phyloP scores from a whole-genome alignment of 2,329 filamentous ascomycete species.

The Scedosporium aurantiacum region DNA sequence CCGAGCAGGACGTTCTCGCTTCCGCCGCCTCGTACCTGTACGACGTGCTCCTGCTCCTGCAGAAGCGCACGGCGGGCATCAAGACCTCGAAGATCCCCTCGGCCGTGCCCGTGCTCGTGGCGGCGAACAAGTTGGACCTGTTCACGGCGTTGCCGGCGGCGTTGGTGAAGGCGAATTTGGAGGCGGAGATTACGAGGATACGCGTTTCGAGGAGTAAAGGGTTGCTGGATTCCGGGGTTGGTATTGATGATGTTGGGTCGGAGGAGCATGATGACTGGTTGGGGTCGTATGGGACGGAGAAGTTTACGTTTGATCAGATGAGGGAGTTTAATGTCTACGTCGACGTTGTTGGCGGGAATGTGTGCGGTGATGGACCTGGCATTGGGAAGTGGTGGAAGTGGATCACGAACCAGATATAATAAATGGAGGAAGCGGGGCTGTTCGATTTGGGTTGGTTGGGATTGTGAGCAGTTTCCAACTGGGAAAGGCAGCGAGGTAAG shows the following conservation, averaged over 20 bases:
- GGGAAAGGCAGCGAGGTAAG: too few species aligned
- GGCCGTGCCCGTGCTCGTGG: constrained; percentile 66
- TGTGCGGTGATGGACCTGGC: constrained; percentile 52
- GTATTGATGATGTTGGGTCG: constrained; percentile 44
- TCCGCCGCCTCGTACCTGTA: constrained; percentile 78
- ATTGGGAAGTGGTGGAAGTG: constrained; percentile 83
- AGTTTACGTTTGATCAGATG: constrained; percentile 73
- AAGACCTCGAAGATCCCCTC: constrained; percentile 38
- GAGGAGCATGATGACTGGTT: constrained; percentile 77
- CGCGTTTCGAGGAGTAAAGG: constrained; percentile 68
- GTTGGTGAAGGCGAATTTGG: constrained; percentile 63
- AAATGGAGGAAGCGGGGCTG: background rate
- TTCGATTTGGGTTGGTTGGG: background rate
- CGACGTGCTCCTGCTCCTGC: constrained; percentile 73
- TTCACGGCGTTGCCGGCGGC: constrained; percentile 81
- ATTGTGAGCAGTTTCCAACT: too few species aligned
- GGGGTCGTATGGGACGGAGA: constrained; percentile 65
- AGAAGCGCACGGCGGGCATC: constrained; percentile 51
- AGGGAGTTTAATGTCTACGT: constrained; percentile 72
- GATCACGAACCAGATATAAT: constrained; percentile 66
- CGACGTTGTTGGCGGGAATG: constrained; percentile 66
- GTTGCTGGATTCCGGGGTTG: constrained; percentile 70
- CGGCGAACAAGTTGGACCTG: constrained; percentile 90
- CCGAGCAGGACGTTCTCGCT: constrained; percentile 47
- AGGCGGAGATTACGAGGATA: constrained; percentile 71